A percentile compares a stretch with the other conserved stretches of the same genome.
Evolutionary conservation across 2,329 filamentous ascomycete species (phyloP).

Genomic region (Colletotrichum cuscutae): DNA sequence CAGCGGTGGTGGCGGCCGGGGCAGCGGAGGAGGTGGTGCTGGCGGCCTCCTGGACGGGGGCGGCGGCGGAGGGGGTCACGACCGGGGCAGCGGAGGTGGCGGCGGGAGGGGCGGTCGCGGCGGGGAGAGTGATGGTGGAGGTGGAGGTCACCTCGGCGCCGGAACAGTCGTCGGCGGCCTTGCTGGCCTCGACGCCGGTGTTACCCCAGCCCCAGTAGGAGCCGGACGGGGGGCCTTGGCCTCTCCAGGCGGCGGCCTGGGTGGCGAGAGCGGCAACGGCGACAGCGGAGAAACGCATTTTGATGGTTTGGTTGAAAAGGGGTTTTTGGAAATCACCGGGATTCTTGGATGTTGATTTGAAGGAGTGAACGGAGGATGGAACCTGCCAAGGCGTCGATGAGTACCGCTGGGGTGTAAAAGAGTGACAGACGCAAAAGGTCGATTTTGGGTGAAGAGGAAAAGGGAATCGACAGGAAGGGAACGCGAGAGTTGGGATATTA

Average conservation of each 20-base stretch:
- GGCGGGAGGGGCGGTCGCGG: conserved; percentile 3
- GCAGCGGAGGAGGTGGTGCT: conserved; percentile 34
- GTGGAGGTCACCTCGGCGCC: neutral
- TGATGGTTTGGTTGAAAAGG: neutral
- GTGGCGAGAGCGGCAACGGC: conserved; percentile 28
- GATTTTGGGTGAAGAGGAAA: conserved; percentile 2
- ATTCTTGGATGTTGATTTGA: conserved; percentile 1
- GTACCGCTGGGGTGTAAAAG: conserved; percentile 21
- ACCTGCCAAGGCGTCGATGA: conserved; percentile 32
- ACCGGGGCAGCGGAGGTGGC: neutral
- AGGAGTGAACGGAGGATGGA: conserved; percentile 31
- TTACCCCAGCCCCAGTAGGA: conserved; percentile 28
- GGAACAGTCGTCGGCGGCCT: neutral
- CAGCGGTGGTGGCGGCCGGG: conserved; percentile 11
- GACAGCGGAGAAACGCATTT: conserved; percentile 34
- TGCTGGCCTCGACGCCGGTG: neutral
- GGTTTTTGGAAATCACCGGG: conserved; percentile 25
- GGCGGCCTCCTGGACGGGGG: conserved; percentile 21
- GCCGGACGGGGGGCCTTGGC: neutral
- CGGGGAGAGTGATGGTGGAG: conserved; percentile 1
- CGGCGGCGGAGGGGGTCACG: conserved; percentile 36
- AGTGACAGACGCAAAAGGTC: conserved; percentile 19
- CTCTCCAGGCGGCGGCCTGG: conserved; percentile 27
- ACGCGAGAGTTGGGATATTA: neutral
- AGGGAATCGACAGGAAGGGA: neutral